Evolutionary conservation across 768 basidiomycete genomes (phyloP).

Genomic region (Tylopilus balloui): DNA sequence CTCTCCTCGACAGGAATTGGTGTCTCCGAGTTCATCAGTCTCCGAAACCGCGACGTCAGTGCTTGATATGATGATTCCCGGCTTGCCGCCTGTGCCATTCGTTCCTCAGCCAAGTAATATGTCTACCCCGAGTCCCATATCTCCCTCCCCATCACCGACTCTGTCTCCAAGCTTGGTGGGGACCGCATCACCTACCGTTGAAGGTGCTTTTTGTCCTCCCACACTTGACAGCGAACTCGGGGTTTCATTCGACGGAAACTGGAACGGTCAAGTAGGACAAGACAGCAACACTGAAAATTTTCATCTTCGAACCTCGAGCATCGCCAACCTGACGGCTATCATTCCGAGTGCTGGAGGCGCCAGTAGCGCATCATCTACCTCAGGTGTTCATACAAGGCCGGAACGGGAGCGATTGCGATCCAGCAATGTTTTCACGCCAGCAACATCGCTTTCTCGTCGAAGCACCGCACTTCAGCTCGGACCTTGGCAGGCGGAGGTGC

Average conservation of each 20-base stretch:
- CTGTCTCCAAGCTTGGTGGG: constrained; percentile 4
- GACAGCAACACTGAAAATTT: constrained; percentile 32
- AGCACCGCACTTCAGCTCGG: constrained; percentile 4
- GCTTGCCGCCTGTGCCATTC: constrained; percentile 31
- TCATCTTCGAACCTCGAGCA: constrained; percentile 51
- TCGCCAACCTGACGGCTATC: constrained; percentile 46
- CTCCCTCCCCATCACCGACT: constrained; percentile 23
- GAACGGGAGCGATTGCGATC: constrained; percentile 4
- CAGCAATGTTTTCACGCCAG: constrained; percentile 1
- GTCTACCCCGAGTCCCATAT: constrained; percentile 11
- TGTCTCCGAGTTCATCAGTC: constrained; percentile 8
- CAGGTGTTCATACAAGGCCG: neutral
- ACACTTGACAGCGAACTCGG: constrained; percentile 60
- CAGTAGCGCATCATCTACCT: neutral
- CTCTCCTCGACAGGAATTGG: constrained; percentile 16
- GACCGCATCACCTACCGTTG: constrained; percentile 5
- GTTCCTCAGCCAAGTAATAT: constrained; percentile 31
- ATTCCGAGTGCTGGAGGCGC: constrained; percentile 25
- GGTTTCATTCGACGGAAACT: constrained; percentile 38
- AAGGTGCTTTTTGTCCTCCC: constrained; percentile 16
- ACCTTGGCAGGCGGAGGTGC: constrained; percentile 12
- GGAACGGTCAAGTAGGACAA: constrained; percentile 10
- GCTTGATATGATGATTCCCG: constrained; percentile 32
- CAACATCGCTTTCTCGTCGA: constrained; percentile 5
- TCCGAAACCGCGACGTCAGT: constrained; percentile 19